Evolutionary conservation across 2,329 filamentous ascomycete genomes (phyloP).

Genomic region (Hypomyces rosellus): DNA sequence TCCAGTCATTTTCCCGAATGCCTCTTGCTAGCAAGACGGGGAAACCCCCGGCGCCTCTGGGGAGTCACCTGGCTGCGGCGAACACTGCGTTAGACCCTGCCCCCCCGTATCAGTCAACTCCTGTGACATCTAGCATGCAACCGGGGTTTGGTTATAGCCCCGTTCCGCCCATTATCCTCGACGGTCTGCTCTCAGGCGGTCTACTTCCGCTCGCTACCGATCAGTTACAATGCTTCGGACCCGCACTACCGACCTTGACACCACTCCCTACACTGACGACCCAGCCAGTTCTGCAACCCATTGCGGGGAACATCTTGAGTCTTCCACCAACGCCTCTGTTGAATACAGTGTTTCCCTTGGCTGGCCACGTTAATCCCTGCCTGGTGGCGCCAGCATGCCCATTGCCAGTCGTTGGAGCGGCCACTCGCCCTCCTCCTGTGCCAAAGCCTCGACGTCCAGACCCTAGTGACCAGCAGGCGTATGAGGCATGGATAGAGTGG

Average conservation of each 20-base stretch:
- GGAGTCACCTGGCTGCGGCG: not conserved
- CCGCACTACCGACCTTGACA: not conserved
- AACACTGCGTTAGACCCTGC: not conserved
- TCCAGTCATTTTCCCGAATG: not conserved
- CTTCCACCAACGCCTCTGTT: not conserved
- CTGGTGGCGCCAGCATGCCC: not conserved
- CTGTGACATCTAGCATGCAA: not conserved
- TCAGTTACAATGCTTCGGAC: conserved; percentile 1
- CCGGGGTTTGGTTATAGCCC: not conserved
- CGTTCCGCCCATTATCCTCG: not conserved
- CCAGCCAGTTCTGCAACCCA: conserved; percentile 3
- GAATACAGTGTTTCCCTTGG: not conserved
- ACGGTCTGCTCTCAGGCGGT: not conserved
- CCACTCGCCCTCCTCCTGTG: conserved; percentile 17
- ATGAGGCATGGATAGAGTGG: conserved; percentile 44
- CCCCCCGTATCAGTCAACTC: not conserved
- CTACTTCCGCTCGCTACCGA: not conserved
- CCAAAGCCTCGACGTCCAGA: conserved; percentile 37
- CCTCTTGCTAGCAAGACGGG: not conserved
- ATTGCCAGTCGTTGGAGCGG: not conserved
- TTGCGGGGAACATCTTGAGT: conserved; percentile 1
- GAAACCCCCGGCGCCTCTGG: not conserved
- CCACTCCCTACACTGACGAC: not conserved
- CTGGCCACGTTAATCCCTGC: not conserved
- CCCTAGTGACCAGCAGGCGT: conserved; percentile 36